Conservation (phyloP, 192 early-diverging fungal species). For the Umbelopsis ramanniana region DNA sequence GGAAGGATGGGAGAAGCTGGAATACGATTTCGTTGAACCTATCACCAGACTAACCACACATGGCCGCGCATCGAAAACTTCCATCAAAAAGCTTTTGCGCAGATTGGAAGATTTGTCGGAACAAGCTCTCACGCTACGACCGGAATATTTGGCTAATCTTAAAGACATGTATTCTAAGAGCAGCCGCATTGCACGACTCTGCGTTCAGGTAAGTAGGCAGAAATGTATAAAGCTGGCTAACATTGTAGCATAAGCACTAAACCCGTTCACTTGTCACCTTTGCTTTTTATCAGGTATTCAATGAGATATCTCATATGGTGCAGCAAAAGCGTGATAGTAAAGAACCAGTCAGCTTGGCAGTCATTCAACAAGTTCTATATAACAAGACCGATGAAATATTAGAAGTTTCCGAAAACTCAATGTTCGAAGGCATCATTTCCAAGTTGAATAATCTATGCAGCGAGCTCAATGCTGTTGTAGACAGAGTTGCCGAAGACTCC, state of each 20-base stretch:
- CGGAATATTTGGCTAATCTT: constrained; percentile 51
- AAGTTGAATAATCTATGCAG: constrained; percentile 50
- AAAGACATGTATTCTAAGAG: constrained; percentile 51
- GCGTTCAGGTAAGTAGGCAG: constrained; percentile 43
- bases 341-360: constrained; percentile 40
- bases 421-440: constrained; percentile 64
- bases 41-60: constrained; percentile 24
- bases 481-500: constrained; percentile 54
- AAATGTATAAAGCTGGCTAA: background rate
- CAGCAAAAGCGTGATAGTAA: constrained; percentile 46
- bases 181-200: constrained; percentile 51
- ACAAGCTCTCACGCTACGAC: constrained; percentile 48
- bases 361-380: constrained; percentile 60
- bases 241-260: too few species aligned
- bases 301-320: constrained; percentile 32
- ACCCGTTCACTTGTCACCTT: background rate
- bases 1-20: constrained; percentile 46
- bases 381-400: constrained; percentile 63
- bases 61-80: constrained; percentile 15
- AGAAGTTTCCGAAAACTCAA: constrained; percentile 56
- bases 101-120: constrained; percentile 63
- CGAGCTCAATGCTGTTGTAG: constrained; percentile 52
- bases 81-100: constrained; percentile 59
- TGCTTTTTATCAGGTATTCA: constrained; percentile 26
- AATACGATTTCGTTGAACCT: constrained; percentile 54